These are phyloP conservation scores for Urochloa ruziziensis DNA, from an alignment of 176 grass and related monocot genomes.

Conservation along the genomic window DNA sequence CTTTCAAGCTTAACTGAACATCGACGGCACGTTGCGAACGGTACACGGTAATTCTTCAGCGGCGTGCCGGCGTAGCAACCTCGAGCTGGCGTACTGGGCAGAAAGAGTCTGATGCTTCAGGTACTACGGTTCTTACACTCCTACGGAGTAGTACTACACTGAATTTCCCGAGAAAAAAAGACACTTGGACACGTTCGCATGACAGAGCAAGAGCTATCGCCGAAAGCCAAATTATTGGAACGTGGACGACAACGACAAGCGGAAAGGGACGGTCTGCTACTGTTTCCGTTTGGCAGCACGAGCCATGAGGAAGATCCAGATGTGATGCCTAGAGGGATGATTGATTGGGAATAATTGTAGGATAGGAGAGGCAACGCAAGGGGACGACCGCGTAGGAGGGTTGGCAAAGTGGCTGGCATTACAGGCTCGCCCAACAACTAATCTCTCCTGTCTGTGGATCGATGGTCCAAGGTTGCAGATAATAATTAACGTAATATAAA, in stretches of 20 bases:
- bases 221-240: not conserved
- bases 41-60: not conserved
- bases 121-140: not conserved
- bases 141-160: not conserved
- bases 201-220: not conserved
- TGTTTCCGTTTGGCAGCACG: not conserved
- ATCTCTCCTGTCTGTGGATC: conserved; percentile 22
- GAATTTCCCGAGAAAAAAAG: not conserved
- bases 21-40: not conserved
- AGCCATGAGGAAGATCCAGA: not conserved
- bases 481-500: not conserved
- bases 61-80: not conserved
- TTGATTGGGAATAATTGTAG: not conserved
- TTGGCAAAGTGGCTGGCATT: not conserved
- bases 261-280: not conserved
- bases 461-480: not conserved
- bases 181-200: not conserved
- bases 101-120: not conserved
- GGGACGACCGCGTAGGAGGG: not conserved
- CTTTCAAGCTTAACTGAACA: conserved; percentile 15
- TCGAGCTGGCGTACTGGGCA: not conserved
- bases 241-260: not conserved
- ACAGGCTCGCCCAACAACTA: conserved; percentile 3
- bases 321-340: conserved; percentile 2
- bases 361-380: not conserved